Percentiles rank a stretch among this genome's conserved stretches.
Conservation (phyloP, 176 grass and related monocot species). For the Coix lacrymajobi region DNA sequence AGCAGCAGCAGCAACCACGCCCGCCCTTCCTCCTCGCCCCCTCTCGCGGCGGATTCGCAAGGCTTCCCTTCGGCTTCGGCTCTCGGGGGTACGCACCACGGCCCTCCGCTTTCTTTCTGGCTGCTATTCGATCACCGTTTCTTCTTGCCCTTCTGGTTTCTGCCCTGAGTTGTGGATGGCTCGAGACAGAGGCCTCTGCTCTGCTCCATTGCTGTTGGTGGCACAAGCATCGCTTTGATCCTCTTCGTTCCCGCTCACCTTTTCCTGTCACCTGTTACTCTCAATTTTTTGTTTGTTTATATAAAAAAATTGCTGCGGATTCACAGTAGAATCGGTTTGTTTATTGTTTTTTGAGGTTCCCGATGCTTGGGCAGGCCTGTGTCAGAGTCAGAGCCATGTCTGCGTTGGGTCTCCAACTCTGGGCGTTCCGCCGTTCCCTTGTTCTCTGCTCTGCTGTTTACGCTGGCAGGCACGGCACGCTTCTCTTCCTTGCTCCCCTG, state of each 20-base stretch:
- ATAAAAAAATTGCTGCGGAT: background rate
- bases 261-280: background rate
- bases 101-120: background rate
- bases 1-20: background rate
- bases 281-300: background rate
- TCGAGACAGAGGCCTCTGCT: background rate
- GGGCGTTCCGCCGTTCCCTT: too few species aligned
- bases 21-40: background rate
- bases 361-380: background rate
- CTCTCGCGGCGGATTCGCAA: background rate
- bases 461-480: background rate
- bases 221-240: slow-evolving; percentile 11
- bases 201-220: background rate
- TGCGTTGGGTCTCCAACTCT: slow-evolving; percentile 41
- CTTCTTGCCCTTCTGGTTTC: background rate
- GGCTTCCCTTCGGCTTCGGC: background rate
- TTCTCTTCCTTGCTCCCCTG: background rate
- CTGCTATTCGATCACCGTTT: background rate
- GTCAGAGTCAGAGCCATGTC: slow-evolving; percentile 28
- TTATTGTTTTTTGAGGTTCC: slow-evolving; percentile 13
- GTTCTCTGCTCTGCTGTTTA: background rate
- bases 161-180: too few species aligned
- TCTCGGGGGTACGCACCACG: background rate
- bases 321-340: slow-evolving; percentile 18
- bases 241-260: background rate